Evolutionary conservation across 345 rosid species (phyloP), one percentile per base, ranked within the genome.

Genomic region (Lagerstroemia speciosa): DNA sequence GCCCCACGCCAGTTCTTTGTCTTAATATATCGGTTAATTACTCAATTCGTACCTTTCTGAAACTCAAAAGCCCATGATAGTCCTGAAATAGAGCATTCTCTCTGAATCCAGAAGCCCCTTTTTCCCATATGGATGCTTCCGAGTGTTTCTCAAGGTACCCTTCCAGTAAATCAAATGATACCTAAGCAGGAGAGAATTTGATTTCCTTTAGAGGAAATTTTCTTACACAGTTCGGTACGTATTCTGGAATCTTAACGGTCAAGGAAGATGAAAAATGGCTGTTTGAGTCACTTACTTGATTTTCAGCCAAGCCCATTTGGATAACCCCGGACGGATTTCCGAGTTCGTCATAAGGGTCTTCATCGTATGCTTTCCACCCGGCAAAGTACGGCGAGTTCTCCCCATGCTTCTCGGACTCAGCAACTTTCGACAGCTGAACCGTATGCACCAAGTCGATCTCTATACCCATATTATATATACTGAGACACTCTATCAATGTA

Each of bases 41-140:
- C n/a, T 20, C 1, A 48, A 27, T 43, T 36, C 36, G 16, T 66
- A 80, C 84, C 78, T 77, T 78, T 71, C 95, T 78, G 81, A 93
- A 93, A 46, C 88, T 75, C 72, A 72, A 78, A 6, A 93, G 91
- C 37, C 98, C 98, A 31, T 90, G 97, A 69, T 93, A 93, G 69
- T 89, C 96, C 77, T 93, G 98, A 67, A 90, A 93, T 83, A 90
- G 80, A 34, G 98, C 98, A 78, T 89, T 93, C 71, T 89, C 97
- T 75, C 86, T 76, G 58, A 93, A 93, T 2, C 90, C 82, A 8
- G 84, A 76, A 0, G 88, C 86, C 62, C 93, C 97, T 74, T 85
- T 77, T 27, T 87, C 96, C 83, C 88, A 84, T 24, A 62, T 75
- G 4, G 83, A 83, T 46, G 85, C 91, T 75, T 89, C 90, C 0